Conservation (phyloP, 176 grass and related monocot species). For the Musa itinerans region DNA sequence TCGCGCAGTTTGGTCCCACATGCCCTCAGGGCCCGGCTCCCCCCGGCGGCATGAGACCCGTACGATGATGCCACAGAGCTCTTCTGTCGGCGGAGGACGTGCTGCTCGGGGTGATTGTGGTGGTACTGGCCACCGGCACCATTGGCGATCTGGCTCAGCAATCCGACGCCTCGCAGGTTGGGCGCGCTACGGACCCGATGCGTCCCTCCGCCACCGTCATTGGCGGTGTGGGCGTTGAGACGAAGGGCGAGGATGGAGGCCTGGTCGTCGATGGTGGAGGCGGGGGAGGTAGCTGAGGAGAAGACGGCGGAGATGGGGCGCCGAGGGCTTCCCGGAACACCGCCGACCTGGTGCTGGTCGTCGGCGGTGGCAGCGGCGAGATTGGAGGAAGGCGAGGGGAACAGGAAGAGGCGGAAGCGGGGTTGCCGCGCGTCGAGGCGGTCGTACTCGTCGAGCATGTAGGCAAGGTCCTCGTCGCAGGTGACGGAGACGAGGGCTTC, state of each 20-base stretch:
- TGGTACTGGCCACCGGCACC: background rate
- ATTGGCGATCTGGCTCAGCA: background rate
- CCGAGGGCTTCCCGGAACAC: conserved; percentile 8
- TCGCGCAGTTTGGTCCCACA: conserved; percentile 18
- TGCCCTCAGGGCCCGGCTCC: background rate
- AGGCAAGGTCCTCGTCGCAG: conserved; percentile 62
- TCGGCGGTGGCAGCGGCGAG: conserved; percentile 1
- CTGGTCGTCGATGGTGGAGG: conserved; percentile 24
- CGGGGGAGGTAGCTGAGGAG: conserved; percentile 44
- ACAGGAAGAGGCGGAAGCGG: conserved; percentile 56
- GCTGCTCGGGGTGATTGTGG: background rate
- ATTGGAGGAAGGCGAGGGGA: conserved; percentile 4
- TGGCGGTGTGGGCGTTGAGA: background rate
- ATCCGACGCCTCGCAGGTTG: conserved; percentile 28
- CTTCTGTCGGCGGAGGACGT: background rate
- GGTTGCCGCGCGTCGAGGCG: conserved; percentile 32
- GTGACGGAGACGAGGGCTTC: conserved; percentile 70
- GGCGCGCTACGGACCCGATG: conserved; percentile 53
- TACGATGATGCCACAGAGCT: too few relatives aligned
- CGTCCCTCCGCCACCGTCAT: conserved; percentile 15
- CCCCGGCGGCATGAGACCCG: background rate
- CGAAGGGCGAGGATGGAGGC: background rate
- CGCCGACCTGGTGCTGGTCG: conserved; percentile 14
- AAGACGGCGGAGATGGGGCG: conserved; percentile 1
- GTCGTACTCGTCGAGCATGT: conserved; percentile 91